A percentile compares a stretch with the other conserved stretches of the same genome.
Conservation (phyloP, 2,329 filamentous ascomycete species). For the Colletotrichum simmondsii region DNA sequence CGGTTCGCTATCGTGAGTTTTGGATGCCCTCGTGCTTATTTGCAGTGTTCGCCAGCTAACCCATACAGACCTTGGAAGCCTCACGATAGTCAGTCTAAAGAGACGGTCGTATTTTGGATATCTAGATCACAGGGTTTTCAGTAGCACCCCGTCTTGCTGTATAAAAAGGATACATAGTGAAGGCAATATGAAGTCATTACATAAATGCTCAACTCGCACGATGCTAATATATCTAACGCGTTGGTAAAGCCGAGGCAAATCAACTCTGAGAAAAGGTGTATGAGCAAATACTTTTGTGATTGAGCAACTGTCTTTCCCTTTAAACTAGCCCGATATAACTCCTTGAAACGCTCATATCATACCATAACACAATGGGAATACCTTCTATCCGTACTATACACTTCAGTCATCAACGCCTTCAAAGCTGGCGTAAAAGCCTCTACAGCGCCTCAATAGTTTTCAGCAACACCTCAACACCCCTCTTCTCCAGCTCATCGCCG, state of each 20-base stretch:
- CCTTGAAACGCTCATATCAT: neutral
- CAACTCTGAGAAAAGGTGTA: neutral
- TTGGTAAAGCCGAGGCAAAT: neutral
- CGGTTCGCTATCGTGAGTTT: conserved; percentile 70
- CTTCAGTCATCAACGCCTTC: neutral
- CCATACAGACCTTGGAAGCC: neutral
- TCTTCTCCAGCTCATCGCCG: conserved; percentile 58
- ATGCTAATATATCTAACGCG: neutral
- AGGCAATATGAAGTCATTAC: neutral
- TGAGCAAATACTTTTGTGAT: neutral
- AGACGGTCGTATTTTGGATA: neutral
- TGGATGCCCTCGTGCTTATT: no score
- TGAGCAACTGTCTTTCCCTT: neutral
- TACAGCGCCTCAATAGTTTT: conserved; percentile 69
- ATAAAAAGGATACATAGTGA: neutral
- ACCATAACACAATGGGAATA: neutral
- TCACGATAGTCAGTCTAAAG: neutral
- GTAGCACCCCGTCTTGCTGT: neutral
- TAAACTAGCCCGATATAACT: neutral
- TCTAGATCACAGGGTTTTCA: neutral
- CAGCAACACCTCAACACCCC: conserved; percentile 68
- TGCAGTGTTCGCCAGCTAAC: neutral
- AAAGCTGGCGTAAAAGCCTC: conserved; percentile 8
- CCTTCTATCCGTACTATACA: neutral
- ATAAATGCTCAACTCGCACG: neutral